Evolutionary conservation across 1,139 yeast genomes (phyloP).

Genomic region (Hyphopichia wangnamkhiaoensis): DNA sequence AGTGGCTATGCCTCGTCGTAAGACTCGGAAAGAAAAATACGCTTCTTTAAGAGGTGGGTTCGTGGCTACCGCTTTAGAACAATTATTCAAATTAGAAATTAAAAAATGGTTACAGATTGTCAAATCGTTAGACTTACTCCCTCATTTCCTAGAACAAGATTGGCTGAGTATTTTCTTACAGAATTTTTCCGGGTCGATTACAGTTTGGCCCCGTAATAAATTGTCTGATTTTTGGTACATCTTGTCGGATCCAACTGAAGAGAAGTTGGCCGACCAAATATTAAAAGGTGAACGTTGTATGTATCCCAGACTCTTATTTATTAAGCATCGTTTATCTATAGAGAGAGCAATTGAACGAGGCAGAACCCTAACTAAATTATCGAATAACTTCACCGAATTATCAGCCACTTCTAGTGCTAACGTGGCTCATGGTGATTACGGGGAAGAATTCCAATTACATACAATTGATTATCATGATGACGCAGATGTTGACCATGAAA

Average conservation of each 20-base stretch:
- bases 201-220: constrained; percentile 71
- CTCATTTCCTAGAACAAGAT: constrained; percentile 71
- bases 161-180: constrained; percentile 82
- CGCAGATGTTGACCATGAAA: constrained; percentile 16
- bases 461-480: constrained; percentile 14
- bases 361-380: constrained; percentile 22
- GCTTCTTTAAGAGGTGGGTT: constrained; percentile 73
- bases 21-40: constrained; percentile 34
- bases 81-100: constrained; percentile 68
- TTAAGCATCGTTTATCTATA: constrained; percentile 60
- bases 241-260: constrained; percentile 67
- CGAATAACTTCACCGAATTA: constrained; percentile 8
- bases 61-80: constrained; percentile 70
- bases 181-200: constrained; percentile 71
- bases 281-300: constrained; percentile 65
- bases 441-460: constrained; percentile 11
- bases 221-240: constrained; percentile 64
- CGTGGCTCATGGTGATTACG: constrained; percentile 5
- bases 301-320: constrained; percentile 65
- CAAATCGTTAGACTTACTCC: constrained; percentile 65
- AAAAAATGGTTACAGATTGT: constrained; percentile 73
- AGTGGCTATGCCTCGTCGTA: constrained; percentile 57
- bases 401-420: constrained; percentile 4
- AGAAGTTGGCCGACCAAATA: constrained; percentile 56
- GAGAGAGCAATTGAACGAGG: constrained; percentile 67